Percentiles rank a stretch among this genome's conserved stretches.
Conservation (phyloP, 495 filamentous ascomycete genomes). For the Podospora bellae-mahoneyi region DNA sequence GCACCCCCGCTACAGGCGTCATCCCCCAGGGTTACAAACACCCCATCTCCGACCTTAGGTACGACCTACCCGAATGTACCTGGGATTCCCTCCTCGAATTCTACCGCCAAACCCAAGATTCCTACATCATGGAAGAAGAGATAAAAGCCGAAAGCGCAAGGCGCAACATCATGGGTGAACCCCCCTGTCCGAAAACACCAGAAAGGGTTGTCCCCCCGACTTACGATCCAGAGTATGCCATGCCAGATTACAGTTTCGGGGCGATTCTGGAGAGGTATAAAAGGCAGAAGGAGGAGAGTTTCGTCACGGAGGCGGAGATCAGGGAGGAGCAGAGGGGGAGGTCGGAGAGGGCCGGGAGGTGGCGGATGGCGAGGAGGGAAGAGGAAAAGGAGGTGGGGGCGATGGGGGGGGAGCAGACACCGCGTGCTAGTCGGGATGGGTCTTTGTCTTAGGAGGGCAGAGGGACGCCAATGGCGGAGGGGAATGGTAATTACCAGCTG, state of each 20-base stretch:
- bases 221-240: neutral
- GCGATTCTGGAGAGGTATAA: neutral
- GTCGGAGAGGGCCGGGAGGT: neutral
- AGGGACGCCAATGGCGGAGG: no score
- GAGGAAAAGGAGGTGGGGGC: no score
- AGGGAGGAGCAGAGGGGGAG: neutral
- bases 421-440: no score
- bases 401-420: no score
- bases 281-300: neutral
- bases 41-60: neutral
- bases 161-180: neutral
- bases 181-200: neutral
- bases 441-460: no score
- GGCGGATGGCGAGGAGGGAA: no score
- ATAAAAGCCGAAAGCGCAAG: neutral
- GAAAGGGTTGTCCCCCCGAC: neutral
- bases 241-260: neutral
- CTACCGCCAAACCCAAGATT: neutral
- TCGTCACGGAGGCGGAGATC: neutral
- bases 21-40: neutral
- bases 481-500: no score
- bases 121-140: neutral
- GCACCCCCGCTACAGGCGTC: neutral
- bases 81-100: neutral
- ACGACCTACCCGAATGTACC: neutral